Evolutionary conservation across 371 early-diverging fungal genomes (phyloP), one percentile per base, ranked within the genome.

Genomic region (Lichtheimia hyalospora): DNA sequence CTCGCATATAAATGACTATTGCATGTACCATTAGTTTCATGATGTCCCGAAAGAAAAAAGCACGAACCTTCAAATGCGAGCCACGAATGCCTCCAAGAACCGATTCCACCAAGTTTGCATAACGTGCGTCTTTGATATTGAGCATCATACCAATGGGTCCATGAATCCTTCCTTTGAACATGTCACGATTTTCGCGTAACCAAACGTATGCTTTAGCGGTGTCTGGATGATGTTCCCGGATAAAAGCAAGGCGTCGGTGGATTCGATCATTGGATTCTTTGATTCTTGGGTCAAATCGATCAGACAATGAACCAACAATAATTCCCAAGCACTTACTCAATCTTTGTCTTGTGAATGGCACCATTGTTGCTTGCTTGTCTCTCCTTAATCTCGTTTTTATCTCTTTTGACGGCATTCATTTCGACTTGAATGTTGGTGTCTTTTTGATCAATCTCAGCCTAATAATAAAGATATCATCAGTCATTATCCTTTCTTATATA

Each of bases 1-100:
- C 68, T 92, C 91, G 53, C 88, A 86, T 0, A 96, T 86, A 74
- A 95, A 94, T 0, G 83, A 84, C 87, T 93, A 81, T 25, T 61
- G 52, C 15, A 42, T 34, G 49, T 3, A 3, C 5, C 14, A 27
- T 52, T 2, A 56, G 16, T 28, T 51, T 4, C 20, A 46, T n/a
- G n/a, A 15, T 4, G 14, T 18, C 1, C 15, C 5, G 23, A 20
- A 24, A 55, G 23, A 50, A 46, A 15, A 57, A 25, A 39, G 12
- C 16, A 64, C 5, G 43, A n/a, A 84, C 84, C 68, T 73, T 75
- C n/a, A 84, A 58, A 61, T 75, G 62, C 56, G 54, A 27, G 23
- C 71, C 68, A 24, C 51, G 34, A 13, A 28, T 16, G 54, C 81
- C 81, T 50, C 81, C 63, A 16, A 77, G 60, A 60, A 74, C 53